These are phyloP conservation scores for Pelargonium australe DNA, from an alignment of 441 rosid genomes.

Conservation along the genomic window DNA sequence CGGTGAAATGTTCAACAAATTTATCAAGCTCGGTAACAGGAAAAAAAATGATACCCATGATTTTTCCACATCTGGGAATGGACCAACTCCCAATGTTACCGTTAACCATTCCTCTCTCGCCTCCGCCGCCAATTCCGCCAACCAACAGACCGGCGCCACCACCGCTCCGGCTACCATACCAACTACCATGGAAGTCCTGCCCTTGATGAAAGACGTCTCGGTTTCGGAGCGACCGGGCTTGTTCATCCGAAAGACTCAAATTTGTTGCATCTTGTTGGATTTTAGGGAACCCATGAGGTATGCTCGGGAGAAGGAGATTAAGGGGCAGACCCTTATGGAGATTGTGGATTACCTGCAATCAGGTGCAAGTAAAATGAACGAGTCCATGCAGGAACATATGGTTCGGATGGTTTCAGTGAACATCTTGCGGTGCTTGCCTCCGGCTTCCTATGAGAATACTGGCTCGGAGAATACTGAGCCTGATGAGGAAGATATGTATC, in stretches of 20 bases:
- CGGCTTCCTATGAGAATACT: slow-evolving; percentile 70
- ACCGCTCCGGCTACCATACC: no score
- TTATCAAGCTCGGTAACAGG: no score
- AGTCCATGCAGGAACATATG: slow-evolving; percentile 73
- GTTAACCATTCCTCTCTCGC: no score
- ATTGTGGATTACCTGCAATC: slow-evolving; percentile 76
- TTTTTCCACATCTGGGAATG: background rate
- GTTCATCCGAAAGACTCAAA: slow-evolving; percentile 62
- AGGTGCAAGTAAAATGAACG: slow-evolving; percentile 62
- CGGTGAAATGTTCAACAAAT: no score
- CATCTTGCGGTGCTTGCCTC: slow-evolving; percentile 71
- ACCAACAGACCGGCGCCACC: no score
- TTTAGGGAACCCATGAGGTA: slow-evolving; percentile 45
- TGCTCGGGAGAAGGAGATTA: slow-evolving; percentile 77
- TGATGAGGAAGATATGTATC: slow-evolving; percentile 77
- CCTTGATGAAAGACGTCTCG: slow-evolving; percentile 58
- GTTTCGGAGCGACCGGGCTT: slow-evolving; percentile 51
- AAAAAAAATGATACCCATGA: no score
- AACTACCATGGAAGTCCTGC: slow-evolving; percentile 54
- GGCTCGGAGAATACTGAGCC: slow-evolving; percentile 74
- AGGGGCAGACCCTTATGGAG: slow-evolving; percentile 67
- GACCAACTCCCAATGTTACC: no score
- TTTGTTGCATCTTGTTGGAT: slow-evolving; percentile 70
- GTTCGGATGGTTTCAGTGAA: slow-evolving; percentile 63
- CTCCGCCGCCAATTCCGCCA: no score